Base-by-base conservation (phyloP, 352 stramenopile genomes). In the Pythium rhizo-oryzae region DNA sequence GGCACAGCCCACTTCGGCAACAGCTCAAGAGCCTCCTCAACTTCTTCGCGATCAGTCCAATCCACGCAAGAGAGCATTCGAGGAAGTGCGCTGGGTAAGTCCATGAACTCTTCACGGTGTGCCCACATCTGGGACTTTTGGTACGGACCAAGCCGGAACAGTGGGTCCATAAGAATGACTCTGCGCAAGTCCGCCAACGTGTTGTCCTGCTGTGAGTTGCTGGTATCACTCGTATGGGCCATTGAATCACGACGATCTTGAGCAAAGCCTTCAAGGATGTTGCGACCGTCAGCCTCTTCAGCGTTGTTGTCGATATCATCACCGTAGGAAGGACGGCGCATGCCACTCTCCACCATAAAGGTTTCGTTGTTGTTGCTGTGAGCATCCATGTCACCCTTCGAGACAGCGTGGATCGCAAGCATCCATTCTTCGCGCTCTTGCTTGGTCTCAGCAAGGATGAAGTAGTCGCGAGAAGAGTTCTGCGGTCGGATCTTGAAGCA, bases 351-450 rank as follows among this genome's bases (percentile, higher is more conserved):
- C 39, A 60, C 43, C 19, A 68, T 41, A 37, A 55, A 68, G 11
- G 70, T 62, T 49, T 72, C 71, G 41, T 86, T 79, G n/a, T 87
- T 76, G 50, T 87, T 76, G 50, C 41, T 67, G 25, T 30, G 33
- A 25, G 50, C 18, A 44, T 81, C 72, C 7, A 72, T 77, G 12
- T 92, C 84, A 33, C 72, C 74, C 68, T 90, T 91, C 18, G 84
- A 79, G 19, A 96, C 85, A 9, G 87, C 89, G 43, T 88, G 80
- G 50, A 96, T 93, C 2, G 87, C 87, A 33, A 93, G 75, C 88
- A 96, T 94, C 88, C 88, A 96, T 64, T 94, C 88, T 60, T 96
- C 88, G n/a, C 88, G 88, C 59, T 93, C 85, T 77, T 96, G 88
- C 71, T 96, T 96, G 1, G 88, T 96, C 51, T 93, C 85, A 12